phyloP scores from a whole-genome alignment of 2,329 filamentous ascomycete genomes.

The Scortechinia acanthostroma region DNA sequence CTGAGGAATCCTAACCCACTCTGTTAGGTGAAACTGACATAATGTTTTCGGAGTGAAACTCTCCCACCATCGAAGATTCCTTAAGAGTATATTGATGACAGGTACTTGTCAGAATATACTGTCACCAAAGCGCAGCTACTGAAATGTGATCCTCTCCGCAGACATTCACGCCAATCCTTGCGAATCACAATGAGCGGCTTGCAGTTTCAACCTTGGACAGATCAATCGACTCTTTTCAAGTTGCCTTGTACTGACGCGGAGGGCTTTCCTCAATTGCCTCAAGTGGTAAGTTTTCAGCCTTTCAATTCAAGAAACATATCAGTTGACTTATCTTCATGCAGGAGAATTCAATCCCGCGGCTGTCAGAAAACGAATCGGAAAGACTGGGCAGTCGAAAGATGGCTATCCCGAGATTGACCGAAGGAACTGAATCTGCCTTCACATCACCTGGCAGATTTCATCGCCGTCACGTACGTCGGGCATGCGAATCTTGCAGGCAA shows the following conservation, averaged over 20 bases:
- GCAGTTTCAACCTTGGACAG: slow-evolving; percentile 16
- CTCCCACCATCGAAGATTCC: too few species aligned
- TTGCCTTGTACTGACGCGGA: slow-evolving; percentile 19
- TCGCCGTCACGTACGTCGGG: not conserved
- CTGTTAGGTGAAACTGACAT: not conserved
- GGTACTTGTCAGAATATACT: too few species aligned
- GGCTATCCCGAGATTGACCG: slow-evolving; percentile 22
- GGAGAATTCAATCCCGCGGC: slow-evolving; percentile 10
- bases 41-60: not conserved
- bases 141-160: too few species aligned
- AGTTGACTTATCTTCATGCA: not conserved
- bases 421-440: slow-evolving; percentile 9
- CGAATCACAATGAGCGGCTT: slow-evolving; percentile 16
- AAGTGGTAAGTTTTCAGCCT: slow-evolving; percentile 18
- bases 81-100: too few species aligned
- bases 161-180: too few species aligned
- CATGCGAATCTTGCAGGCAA: slow-evolving; percentile 1
- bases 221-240: slow-evolving; percentile 18
- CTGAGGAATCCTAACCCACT: too few species aligned
- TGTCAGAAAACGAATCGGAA: slow-evolving; percentile 13
- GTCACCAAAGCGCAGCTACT: too few species aligned
- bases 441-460: slow-evolving; percentile 1
- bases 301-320: not conserved
- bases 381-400: slow-evolving; percentile 4
- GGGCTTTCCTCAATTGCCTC: slow-evolving; percentile 15